Conservation (phyloP, 768 basidiomycete species). For the Omphalotus guepiniiformis region DNA sequence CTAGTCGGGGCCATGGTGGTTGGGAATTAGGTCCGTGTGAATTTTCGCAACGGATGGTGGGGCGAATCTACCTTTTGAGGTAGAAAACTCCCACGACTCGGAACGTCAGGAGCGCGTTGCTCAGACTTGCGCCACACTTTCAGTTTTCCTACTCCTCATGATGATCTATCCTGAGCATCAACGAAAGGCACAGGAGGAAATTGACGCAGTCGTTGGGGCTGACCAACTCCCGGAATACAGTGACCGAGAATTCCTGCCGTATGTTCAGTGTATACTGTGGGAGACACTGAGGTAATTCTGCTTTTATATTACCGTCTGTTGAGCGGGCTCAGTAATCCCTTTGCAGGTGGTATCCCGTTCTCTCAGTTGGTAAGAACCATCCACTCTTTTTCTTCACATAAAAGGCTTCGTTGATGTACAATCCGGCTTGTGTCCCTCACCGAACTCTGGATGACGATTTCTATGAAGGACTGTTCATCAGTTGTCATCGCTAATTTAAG, state of each 20-base stretch:
- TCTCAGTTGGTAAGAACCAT: slow-evolving; percentile 32
- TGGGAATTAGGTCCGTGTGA: too few relatives aligned
- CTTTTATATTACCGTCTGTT: slow-evolving; percentile 41
- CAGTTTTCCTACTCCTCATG: slow-evolving; percentile 36
- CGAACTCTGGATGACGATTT: slow-evolving; percentile 38
- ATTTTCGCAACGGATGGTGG: too few relatives aligned
- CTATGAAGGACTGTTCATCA: slow-evolving; percentile 34
- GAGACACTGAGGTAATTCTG: slow-evolving; percentile 48
- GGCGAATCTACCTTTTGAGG: too few relatives aligned
- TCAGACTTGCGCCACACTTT: slow-evolving; percentile 28
- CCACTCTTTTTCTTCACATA: not conserved
- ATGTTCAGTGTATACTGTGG: slow-evolving; percentile 39
- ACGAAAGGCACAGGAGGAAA: slow-evolving; percentile 49
- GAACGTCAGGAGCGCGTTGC: slow-evolving; percentile 31
- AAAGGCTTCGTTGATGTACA: slow-evolving; percentile 11
- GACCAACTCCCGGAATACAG: slow-evolving; percentile 33
- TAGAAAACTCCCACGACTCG: too few relatives aligned
- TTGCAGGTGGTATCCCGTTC: slow-evolving; percentile 32
- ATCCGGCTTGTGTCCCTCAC: slow-evolving; percentile 33
- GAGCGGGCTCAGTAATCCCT: too few relatives aligned
- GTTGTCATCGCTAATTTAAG: slow-evolving; percentile 32
- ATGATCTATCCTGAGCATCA: slow-evolving; percentile 49
- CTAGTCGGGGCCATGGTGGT: too few relatives aligned
- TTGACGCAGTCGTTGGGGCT: slow-evolving; percentile 37
- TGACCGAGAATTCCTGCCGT: slow-evolving; percentile 45